A percentile compares a stretch with the other conserved stretches of the same genome.
phyloP scores from a whole-genome alignment of 768 basidiomycete genomes.

The Suillus spraguei region DNA sequence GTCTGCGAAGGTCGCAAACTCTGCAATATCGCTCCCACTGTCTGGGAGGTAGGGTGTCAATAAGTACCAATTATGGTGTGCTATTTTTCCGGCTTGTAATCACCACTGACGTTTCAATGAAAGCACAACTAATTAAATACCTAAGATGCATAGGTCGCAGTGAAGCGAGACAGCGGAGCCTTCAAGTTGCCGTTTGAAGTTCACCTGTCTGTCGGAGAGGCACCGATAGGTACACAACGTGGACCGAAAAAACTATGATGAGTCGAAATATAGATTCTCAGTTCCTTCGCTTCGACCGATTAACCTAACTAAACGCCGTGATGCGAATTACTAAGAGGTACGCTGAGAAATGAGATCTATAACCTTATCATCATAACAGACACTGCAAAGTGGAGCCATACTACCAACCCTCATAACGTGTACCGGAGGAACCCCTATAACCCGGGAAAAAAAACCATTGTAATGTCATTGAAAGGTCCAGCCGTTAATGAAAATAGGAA shows the following conservation, averaged over 20 bases:
- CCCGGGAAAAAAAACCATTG: conserved; percentile 5
- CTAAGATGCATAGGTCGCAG: not conserved
- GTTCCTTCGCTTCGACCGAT: conserved; percentile 3
- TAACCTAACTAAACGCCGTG: conserved; percentile 8
- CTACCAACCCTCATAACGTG: not conserved
- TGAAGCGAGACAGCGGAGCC: not conserved
- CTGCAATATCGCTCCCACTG: not conserved
- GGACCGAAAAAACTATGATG: too few relatives aligned
- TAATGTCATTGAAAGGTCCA: conserved; percentile 10
- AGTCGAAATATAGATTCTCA: not conserved
- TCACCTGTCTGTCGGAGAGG: not conserved
- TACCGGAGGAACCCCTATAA: not conserved
- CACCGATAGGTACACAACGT: conserved; percentile 6
- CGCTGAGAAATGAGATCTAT: conserved; percentile 6
- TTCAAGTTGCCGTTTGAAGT: too few relatives aligned
- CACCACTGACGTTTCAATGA: not conserved
- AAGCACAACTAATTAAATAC: not conserved
- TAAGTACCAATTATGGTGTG: not conserved
- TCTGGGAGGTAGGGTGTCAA: not conserved
- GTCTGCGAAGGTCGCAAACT: not conserved
- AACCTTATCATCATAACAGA: conserved; percentile 9
- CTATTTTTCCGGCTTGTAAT: not conserved
- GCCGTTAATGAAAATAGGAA: conserved; percentile 22
- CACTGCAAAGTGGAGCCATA: not conserved
- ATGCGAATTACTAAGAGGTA: conserved; percentile 7